Base-by-base conservation (phyloP, 176 grass and related monocot genomes). In the Bonia amplexicaulis region DNA sequence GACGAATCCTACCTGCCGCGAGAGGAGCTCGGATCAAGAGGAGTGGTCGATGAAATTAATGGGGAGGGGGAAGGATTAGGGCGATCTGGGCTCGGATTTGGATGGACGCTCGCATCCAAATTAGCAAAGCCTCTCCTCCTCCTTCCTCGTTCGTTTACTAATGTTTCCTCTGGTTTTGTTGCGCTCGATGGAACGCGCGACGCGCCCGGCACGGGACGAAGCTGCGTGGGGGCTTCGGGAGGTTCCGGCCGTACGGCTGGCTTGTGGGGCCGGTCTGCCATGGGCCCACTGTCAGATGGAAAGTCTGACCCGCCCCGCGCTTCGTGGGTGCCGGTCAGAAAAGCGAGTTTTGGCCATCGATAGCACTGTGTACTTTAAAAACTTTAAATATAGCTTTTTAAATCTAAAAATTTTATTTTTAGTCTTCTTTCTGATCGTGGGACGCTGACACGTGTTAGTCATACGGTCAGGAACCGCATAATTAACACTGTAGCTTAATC, bases 1-100 rank as follows among this genome's bases (percentile, higher is more conserved):
- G 41, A 33, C 42, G 61, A 51, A 80, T 16, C 77, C 62, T 48
- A 80, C 77, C 77, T 80, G 60, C 77, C 61, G 76, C 76, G 6
- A 41, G 58, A 31, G 40, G 17, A 41, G 15, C 41, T 12, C 58
- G 12, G 76, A 65, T 33, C 40, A 45, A 62, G 54, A 22, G n/a
- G 7, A 41, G 52, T 9, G 55, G n/a, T 27, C 15, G 41, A 47
- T 3, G 59, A 12, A 79, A 33, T 31, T 51, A 16, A 51, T 6
- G 48, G 16, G 25, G 3, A 4, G 14, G 23, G 27, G 59, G 59
- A 25, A 62, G 44, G 49, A 20, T 65, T 14, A 65, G 42, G 60
- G 60, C 44, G 77, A 66, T 51, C 22, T 23, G 77, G 61, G 59
- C 61, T 65, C 23, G 42, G 61, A 64, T 64, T 64, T 31, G 61